Evolutionary conservation across 768 basidiomycete genomes (phyloP).

Genomic region (Podaxis sp.): DNA sequence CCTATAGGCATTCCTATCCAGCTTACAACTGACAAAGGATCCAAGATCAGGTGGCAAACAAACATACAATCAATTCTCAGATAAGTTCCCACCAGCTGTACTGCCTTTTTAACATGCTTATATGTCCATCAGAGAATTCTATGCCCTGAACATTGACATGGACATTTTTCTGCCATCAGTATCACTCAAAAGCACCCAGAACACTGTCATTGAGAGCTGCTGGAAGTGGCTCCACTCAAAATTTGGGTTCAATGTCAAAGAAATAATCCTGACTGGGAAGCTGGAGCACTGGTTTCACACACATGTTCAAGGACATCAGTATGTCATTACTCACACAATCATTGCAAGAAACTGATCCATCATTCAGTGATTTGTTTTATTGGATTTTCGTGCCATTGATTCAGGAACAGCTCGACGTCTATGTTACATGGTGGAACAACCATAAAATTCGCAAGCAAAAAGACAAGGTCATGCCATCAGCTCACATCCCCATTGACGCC

Average conservation of each 20-base stretch:
- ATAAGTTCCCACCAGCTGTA: too few relatives aligned
- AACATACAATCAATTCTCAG: neutral
- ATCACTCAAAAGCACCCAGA: slow-evolving; percentile 23
- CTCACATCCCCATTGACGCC: neutral
- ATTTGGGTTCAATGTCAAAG: slow-evolving; percentile 21
- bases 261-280: slow-evolving; percentile 18
- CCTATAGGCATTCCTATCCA: slow-evolving; percentile 2
- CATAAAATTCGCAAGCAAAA: neutral
- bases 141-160: slow-evolving; percentile 22
- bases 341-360: neutral
- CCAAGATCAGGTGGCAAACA: slow-evolving; percentile 1
- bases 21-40: slow-evolving; percentile 6
- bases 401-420: neutral
- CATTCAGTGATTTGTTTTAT: neutral
- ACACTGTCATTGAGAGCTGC: slow-evolving; percentile 27
- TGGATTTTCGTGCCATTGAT: neutral
- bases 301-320: neutral
- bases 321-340: neutral
- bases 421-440: neutral
- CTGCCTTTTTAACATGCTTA: too few relatives aligned
- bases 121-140: slow-evolving; percentile 17
- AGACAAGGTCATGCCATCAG: neutral
- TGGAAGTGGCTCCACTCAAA: slow-evolving; percentile 28
- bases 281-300: neutral
- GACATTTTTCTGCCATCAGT: slow-evolving; percentile 20